These are phyloP conservation scores for Cystobasidium tubakii DNA, from an alignment of 768 basidiomycete genomes.

Conservation along the genomic window DNA sequence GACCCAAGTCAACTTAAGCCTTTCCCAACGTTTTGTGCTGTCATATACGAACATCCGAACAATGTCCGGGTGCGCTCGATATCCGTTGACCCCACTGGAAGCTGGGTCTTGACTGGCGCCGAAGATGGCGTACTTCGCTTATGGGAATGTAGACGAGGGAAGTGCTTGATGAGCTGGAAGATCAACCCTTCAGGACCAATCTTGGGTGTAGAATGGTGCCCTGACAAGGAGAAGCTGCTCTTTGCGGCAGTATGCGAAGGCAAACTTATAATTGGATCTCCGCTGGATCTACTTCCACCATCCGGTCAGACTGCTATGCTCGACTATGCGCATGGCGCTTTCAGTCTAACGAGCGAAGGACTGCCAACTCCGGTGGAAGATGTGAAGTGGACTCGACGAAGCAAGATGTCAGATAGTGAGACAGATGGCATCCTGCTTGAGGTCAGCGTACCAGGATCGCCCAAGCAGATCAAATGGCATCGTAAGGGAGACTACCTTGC, in stretches of 20 bases:
- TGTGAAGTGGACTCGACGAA: constrained; percentile 51
- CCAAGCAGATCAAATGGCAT: constrained; percentile 85
- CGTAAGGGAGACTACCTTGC: constrained; percentile 90
- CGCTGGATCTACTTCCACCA: constrained; percentile 65
- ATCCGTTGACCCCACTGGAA: constrained; percentile 76
- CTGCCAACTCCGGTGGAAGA: constrained; percentile 45
- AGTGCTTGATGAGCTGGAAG: constrained; percentile 79
- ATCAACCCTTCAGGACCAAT: constrained; percentile 63
- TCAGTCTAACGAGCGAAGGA: constrained; percentile 56
- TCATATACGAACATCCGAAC: constrained; percentile 64
- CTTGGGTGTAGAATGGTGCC: constrained; percentile 87
- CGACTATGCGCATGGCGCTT: constrained; percentile 60
- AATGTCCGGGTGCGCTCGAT: constrained; percentile 64
- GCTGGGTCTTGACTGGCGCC: constrained; percentile 86
- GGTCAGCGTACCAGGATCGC: constrained; percentile 53
- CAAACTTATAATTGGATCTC: constrained; percentile 69
- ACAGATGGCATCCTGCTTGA: constrained; percentile 50
- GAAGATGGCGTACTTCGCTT: constrained; percentile 77
- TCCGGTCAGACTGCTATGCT: constrained; percentile 59
- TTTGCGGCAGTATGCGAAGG: constrained; percentile 58
- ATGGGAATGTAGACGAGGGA: constrained; percentile 87
- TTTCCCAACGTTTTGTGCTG: constrained; percentile 79
- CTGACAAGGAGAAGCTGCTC: constrained; percentile 53
- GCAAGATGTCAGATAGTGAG: constrained; percentile 48
- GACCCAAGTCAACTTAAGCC: constrained; percentile 83